phyloP scores from a whole-genome alignment of 2,329 filamentous ascomycete species.

The Aspergillus sp. region DNA sequence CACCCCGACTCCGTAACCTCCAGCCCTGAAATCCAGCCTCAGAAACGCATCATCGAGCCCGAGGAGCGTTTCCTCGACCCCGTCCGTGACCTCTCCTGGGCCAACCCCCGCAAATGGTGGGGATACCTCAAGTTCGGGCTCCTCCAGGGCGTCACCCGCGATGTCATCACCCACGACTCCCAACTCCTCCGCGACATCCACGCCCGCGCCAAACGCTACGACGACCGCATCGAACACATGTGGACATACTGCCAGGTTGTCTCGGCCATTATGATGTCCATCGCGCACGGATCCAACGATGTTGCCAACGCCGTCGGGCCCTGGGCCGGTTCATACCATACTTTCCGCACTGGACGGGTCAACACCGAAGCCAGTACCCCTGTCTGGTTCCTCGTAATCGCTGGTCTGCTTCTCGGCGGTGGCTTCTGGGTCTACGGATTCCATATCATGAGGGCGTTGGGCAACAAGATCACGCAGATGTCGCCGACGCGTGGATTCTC shows the following conservation, averaged over 20 bases:
- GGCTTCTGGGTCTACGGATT: slow-evolving; percentile 47
- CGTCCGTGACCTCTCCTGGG: slow-evolving; percentile 16
- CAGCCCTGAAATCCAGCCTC: slow-evolving; percentile 20
- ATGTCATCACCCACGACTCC: slow-evolving; percentile 43
- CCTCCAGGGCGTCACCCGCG: slow-evolving; percentile 45
- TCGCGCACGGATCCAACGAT: slow-evolving; percentile 48
- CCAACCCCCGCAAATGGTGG: slow-evolving; percentile 25
- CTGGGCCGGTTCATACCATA: slow-evolving; percentile 40
- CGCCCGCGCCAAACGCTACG: slow-evolving; percentile 44
- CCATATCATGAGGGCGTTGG: slow-evolving; percentile 41
- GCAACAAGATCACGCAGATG: slow-evolving; percentile 46
- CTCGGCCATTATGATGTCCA: slow-evolving; percentile 44
- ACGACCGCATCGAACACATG: slow-evolving; percentile 49
- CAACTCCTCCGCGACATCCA: slow-evolving; percentile 40
- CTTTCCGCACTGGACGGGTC: slow-evolving; percentile 33
- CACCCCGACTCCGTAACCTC: slow-evolving; percentile 17
- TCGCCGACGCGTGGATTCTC: slow-evolving; percentile 32
- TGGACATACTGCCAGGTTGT: slow-evolving; percentile 48
- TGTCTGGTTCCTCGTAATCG: slow-evolving; percentile 43
- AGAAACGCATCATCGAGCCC: slow-evolving; percentile 20
- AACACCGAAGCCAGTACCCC: slow-evolving; percentile 35
- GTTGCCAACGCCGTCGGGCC: slow-evolving; percentile 46
- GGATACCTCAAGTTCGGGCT: slow-evolving; percentile 47
- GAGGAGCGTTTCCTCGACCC: slow-evolving; percentile 27
- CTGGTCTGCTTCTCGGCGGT: slow-evolving; percentile 39